Conservation (phyloP, 2,329 filamentous ascomycete species). For the Nannizziopsis barbatae region DNA sequence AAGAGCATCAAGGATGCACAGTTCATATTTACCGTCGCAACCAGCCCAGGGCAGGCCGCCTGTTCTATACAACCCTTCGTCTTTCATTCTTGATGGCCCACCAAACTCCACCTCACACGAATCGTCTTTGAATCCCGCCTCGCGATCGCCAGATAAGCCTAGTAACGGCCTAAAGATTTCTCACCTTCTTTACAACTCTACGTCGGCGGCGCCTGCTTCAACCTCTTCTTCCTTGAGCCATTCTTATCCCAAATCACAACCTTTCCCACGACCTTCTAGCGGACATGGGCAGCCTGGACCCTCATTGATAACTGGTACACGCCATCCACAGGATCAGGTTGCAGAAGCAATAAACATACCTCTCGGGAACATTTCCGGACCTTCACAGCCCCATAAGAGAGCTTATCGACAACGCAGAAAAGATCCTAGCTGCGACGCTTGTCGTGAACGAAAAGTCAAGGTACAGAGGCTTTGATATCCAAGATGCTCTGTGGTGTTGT, state of each 20-base stretch:
- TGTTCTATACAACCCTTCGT: slow-evolving; percentile 3
- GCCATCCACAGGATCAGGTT: slow-evolving; percentile 30
- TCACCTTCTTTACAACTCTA: slow-evolving; percentile 31
- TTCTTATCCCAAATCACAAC: slow-evolving; percentile 26
- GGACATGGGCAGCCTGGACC: slow-evolving; percentile 29
- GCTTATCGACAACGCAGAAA: slow-evolving; percentile 92
- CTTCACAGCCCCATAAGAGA: slow-evolving; percentile 67
- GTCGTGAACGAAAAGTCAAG: slow-evolving; percentile 68
- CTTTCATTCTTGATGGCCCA: background rate
- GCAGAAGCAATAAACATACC: slow-evolving; percentile 26
- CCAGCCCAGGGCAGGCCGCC: slow-evolving; percentile 1
- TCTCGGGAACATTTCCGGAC: slow-evolving; percentile 33
- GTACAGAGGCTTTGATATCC: slow-evolving; percentile 24
- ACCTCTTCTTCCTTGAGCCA: slow-evolving; percentile 3
- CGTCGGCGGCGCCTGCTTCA: slow-evolving; percentile 18
- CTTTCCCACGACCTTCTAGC: slow-evolving; percentile 32
- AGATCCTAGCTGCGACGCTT: slow-evolving; percentile 95
- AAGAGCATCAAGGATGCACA: slow-evolving; percentile 2
- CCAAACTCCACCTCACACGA: background rate
- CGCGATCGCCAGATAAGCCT: slow-evolving; percentile 31
- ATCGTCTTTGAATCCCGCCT: slow-evolving; percentile 18
- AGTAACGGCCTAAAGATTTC: slow-evolving; percentile 33
- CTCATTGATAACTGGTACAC: slow-evolving; percentile 28
- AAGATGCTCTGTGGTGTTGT: background rate
- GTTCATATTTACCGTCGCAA: slow-evolving; percentile 6